Percentiles rank a stretch among this genome's conserved stretches.
Conservation (phyloP, 441 rosid species). For the Adansonia gregorii region DNA sequence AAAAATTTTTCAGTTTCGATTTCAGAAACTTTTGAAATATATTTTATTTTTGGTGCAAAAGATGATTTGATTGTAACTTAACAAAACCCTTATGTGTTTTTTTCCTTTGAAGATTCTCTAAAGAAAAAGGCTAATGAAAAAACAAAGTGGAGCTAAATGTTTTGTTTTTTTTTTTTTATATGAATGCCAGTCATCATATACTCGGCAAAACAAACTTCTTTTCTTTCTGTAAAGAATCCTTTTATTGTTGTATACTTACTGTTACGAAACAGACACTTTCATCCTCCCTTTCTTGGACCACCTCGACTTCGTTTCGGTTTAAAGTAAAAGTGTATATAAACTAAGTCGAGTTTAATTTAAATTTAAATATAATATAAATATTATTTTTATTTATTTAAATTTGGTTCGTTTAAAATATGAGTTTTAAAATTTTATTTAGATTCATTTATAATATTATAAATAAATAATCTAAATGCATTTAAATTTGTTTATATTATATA, state of each 20-base stretch:
- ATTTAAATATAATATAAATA: no score
- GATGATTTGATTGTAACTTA: slow-evolving; percentile 25
- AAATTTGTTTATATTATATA: no score
- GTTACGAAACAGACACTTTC: background rate
- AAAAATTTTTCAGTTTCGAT: slow-evolving; percentile 15
- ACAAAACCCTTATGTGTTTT: background rate
- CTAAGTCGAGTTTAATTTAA: no score
- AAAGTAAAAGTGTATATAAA: no score
- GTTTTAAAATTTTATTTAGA: no score
- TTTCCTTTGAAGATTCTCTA: slow-evolving; percentile 24
- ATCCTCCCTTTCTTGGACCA: background rate
- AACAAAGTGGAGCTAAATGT: slow-evolving; percentile 23
- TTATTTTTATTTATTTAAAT: no score
- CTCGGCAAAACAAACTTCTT: slow-evolving; percentile 20
- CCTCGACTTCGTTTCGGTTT: background rate
- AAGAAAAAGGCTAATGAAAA: slow-evolving; percentile 16
- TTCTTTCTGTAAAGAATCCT: background rate
- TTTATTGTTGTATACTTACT: background rate
- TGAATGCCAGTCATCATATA: slow-evolving; percentile 15
- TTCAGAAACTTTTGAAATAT: slow-evolving; percentile 4
- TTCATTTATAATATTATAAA: no score
- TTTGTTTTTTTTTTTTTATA: slow-evolving; percentile 24
- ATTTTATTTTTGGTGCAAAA: no score
- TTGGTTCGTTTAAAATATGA: no score
- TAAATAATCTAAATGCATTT: no score